These are phyloP conservation scores for Plasmopara halstedii DNA, from an alignment of 352 stramenopile genomes.

Conservation along the genomic window DNA sequence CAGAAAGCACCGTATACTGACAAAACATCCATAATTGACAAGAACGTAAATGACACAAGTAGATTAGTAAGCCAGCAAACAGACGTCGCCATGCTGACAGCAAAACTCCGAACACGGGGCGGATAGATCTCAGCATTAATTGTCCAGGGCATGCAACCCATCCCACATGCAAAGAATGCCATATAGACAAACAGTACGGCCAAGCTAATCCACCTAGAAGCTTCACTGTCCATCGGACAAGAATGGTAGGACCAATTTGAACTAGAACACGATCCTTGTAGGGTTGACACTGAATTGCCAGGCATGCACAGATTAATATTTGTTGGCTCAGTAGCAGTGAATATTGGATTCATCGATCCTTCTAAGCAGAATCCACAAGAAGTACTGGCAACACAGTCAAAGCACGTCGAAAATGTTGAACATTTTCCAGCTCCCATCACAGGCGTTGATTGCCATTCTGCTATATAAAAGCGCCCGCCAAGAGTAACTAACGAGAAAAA, in stretches of 20 bases:
- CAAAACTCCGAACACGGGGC: conserved; percentile 77
- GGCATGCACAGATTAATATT: conserved; percentile 22
- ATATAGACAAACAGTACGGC: conserved; percentile 59
- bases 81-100: conserved; percentile 81
- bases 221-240: conserved; percentile 35
- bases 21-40: conserved; percentile 76
- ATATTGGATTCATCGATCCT: neutral
- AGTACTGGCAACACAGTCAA: conserved; percentile 52
- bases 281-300: conserved; percentile 8
- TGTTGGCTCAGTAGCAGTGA: neutral
- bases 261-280: conserved; percentile 14
- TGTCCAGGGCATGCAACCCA: conserved; percentile 90
- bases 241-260: conserved; percentile 35
- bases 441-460: conserved; percentile 6
- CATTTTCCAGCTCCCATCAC: conserved; percentile 26
- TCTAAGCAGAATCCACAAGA: conserved; percentile 31
- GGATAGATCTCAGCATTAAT: conserved; percentile 95
- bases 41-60: conserved; percentile 90
- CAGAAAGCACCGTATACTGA: conserved; percentile 80
- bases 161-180: conserved; percentile 68
- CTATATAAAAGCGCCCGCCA: conserved; percentile 16
- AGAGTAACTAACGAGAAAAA: conserved; percentile 12
- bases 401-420: conserved; percentile 38
- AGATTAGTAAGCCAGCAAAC: conserved; percentile 92
- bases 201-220: neutral